Evolutionary conservation across 306 rosid genomes (phyloP), one percentile per base, ranked within the genome.

Genomic region (Cucumis cinereus): DNA sequence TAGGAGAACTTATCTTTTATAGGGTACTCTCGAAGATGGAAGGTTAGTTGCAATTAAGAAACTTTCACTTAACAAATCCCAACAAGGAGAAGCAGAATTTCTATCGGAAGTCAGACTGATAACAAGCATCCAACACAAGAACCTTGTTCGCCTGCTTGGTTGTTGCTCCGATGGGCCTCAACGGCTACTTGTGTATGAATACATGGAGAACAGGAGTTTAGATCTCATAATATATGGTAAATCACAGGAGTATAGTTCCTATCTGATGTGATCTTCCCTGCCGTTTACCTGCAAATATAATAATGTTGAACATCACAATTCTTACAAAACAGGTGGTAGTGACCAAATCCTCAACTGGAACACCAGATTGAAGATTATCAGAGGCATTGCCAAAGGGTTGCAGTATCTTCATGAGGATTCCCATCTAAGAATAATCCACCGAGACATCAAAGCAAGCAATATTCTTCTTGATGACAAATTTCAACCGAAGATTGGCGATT

Each of bases 331-430:
- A 91, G 96, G 91, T 68, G 83, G 80, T 47, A 85, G 72, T 53
- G 88, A 83, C 59, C 87, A 78, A 49, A 87, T 86, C 83, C 83
- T 93, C 67, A 84, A 84, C 63, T 90, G 97, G 97, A 85, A 83
- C 63, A 85, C 85, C 14, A 87, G 97, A 82, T 84, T 82, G 78
- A 92, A 90, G 79, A 91, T 91, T 71, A 93, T 91, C 75, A 79
- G 86, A 26, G 98, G 98, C 59, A 84, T 90, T 73, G 97, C 96
- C 26, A 82, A 90, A 75, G 97, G 98, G 57, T 82, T 93, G 84
- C 98, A 93, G 77, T 93, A 91, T 79, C 88, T 91, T 62, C 97
- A 93, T 4, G 97, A 90, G 83, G 97, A 93, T 84, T 93, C 97
- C 8, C 96, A 90, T n/a, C 28, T 87, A 10, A 82, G 97, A 87